Conservation (phyloP, 768 basidiomycete species). For the Calvatia gigantea region DNA sequence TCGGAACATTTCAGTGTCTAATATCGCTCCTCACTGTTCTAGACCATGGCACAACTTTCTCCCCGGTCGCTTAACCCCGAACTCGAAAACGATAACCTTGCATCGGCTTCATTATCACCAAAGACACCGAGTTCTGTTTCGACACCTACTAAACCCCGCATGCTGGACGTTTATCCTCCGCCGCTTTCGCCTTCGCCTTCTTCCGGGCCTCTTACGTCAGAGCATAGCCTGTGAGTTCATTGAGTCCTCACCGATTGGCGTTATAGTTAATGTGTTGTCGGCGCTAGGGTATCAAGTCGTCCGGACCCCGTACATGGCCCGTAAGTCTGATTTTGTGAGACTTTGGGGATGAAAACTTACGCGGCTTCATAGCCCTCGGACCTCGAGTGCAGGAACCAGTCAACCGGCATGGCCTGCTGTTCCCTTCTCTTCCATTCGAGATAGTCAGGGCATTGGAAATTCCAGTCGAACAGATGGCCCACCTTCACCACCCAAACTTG, state of each 20-base stretch:
- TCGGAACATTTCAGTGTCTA: not conserved
- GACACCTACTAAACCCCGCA: slow-evolving; percentile 19
- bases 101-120: slow-evolving; percentile 28
- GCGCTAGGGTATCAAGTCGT: not conserved
- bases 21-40: slow-evolving; percentile 3
- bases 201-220: not conserved
- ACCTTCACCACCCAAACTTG: slow-evolving; percentile 57
- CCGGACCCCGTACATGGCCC: slow-evolving; percentile 3
- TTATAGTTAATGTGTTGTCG: not conserved
- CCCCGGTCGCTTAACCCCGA: slow-evolving; percentile 46
- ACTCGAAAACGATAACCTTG: slow-evolving; percentile 32
- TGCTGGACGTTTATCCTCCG: slow-evolving; percentile 4
- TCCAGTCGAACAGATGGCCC: slow-evolving; percentile 25
- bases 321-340: slow-evolving; percentile 11
- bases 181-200: slow-evolving; percentile 5
- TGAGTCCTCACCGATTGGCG: not conserved
- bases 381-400: not conserved
- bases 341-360: not conserved
- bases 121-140: slow-evolving; percentile 25
- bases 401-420: slow-evolving; percentile 37
- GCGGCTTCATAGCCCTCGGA: slow-evolving; percentile 10
- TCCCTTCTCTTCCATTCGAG: slow-evolving; percentile 27
- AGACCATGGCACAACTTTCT: slow-evolving; percentile 68
- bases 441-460: slow-evolving; percentile 25
- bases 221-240: not conserved